These are phyloP conservation scores for Fraxinus excelsior DNA, from an alignment of 257 asterid species.

Conservation along the genomic window DNA sequence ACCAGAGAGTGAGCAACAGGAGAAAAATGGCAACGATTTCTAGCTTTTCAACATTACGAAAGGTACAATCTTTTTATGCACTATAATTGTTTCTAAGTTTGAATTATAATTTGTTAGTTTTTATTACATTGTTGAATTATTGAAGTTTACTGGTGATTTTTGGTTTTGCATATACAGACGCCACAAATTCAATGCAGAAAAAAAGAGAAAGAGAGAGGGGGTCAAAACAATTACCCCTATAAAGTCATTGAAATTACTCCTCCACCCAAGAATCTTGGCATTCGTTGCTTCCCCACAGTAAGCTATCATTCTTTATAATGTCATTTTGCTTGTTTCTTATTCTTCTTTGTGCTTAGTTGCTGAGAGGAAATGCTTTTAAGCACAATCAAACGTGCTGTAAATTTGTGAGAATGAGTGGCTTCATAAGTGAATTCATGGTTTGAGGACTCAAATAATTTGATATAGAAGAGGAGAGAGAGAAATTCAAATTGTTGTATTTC, in stretches of 20 bases:
- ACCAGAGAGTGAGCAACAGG: constrained; percentile 1
- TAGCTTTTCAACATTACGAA: constrained; percentile 41
- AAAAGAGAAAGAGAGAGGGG: constrained; percentile 68
- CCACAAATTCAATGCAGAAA: constrained; percentile 67
- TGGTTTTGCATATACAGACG: constrained; percentile 36
- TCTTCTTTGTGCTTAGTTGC: no score
- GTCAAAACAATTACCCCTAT: constrained; percentile 69
- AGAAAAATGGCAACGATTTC: constrained; percentile 53
- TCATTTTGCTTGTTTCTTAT: no score
- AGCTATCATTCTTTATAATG: constrained; percentile 24
- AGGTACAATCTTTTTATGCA: constrained; percentile 36
- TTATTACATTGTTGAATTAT: not conserved
- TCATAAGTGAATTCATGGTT: not conserved
- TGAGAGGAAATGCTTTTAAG: no score
- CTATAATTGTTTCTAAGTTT: not conserved
- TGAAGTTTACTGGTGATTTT: not conserved
- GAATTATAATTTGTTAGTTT: not conserved
- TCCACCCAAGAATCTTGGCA: constrained; percentile 89
- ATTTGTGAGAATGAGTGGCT: not conserved
- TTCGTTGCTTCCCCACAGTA: constrained; percentile 79
- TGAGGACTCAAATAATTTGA: no score
- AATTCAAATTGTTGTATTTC: no score
- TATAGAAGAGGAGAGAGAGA: not conserved
- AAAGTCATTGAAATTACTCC: constrained; percentile 84
- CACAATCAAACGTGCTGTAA: no score